Percentiles rank a stretch among this genome's conserved stretches.
These are phyloP conservation scores for Aspergillus caelatus DNA, from an alignment of 2,329 filamentous ascomycete species.

Conservation along the genomic window DNA sequence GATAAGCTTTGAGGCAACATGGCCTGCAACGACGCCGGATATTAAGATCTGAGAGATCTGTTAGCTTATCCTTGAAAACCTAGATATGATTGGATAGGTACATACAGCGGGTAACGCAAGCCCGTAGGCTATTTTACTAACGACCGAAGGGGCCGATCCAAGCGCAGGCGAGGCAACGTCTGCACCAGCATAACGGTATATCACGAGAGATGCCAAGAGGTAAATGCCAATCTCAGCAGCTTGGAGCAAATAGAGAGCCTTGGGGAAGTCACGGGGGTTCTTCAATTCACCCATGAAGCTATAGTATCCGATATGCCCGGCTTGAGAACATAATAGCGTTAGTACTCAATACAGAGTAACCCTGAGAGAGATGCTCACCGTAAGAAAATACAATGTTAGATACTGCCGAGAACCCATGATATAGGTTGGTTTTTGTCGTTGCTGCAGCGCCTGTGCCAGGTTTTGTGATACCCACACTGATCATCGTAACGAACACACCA, in stretches of 20 bases:
- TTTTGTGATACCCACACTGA: constrained; percentile 61
- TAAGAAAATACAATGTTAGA: constrained; percentile 73
- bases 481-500: constrained; percentile 69
- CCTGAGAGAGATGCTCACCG: constrained; percentile 32
- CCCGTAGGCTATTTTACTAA: constrained; percentile 68
- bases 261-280: constrained; percentile 61
- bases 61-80: not conserved
- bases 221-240: constrained; percentile 63
- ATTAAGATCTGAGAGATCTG: constrained; percentile 56
- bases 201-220: constrained; percentile 66
- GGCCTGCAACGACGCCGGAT: constrained; percentile 69
- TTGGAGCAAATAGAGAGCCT: constrained; percentile 65
- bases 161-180: constrained; percentile 67
- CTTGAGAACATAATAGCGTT: not conserved
- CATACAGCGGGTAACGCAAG: constrained; percentile 64
- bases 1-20: constrained; percentile 67
- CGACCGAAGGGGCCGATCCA: constrained; percentile 57
- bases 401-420: constrained; percentile 62
- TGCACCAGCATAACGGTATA: constrained; percentile 68
- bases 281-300: constrained; percentile 66
- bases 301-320: constrained; percentile 71
- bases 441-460: constrained; percentile 40
- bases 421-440: constrained; percentile 49
- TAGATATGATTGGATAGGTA: not conserved
- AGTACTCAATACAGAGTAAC: not conserved